These are phyloP conservation scores for Chlorella sp. DNA, from an alignment of 139 green algal genomes.

Conservation along the genomic window DNA sequence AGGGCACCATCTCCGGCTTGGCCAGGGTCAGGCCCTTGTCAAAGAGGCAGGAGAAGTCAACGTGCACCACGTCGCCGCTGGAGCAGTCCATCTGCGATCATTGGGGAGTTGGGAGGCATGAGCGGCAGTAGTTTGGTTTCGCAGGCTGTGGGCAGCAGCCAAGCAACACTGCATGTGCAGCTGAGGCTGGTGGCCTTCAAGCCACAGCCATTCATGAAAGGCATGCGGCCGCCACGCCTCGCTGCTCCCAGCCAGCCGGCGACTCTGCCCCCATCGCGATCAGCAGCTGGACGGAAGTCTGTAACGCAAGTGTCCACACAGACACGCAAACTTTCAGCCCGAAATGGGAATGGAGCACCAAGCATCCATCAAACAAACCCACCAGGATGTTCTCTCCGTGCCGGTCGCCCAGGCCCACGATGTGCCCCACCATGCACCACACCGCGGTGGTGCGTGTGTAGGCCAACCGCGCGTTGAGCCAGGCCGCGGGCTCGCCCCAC, in stretches of 20 bases:
- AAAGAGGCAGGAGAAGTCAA: constrained; percentile 98
- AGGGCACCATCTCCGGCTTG: constrained; percentile 95
- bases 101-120: too few relatives aligned
- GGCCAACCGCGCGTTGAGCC: constrained; percentile 77
- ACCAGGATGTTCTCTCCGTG: constrained; percentile 98
- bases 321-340: too few relatives aligned
- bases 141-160: too few relatives aligned
- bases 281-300: too few relatives aligned
- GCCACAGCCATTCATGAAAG: too few relatives aligned
- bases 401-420: constrained; percentile 83
- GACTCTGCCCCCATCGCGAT: too few relatives aligned
- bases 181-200: too few relatives aligned
- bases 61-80: constrained; percentile 75
- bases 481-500: constrained; percentile 78
- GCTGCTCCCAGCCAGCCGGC: too few relatives aligned
- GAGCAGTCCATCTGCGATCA: background rate
- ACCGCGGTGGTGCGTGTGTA: constrained; percentile 84
- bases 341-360: constrained; percentile 33
- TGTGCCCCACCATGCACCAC: constrained; percentile 62
- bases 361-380: constrained; percentile 54
- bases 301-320: too few relatives aligned
- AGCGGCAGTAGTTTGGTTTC: too few relatives aligned
- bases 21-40: constrained; percentile 83
- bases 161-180: too few relatives aligned
- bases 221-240: too few relatives aligned